These are phyloP conservation scores for Chlorella variabilis DNA, from an alignment of 163 green algal genomes.

Conservation along the genomic window DNA sequence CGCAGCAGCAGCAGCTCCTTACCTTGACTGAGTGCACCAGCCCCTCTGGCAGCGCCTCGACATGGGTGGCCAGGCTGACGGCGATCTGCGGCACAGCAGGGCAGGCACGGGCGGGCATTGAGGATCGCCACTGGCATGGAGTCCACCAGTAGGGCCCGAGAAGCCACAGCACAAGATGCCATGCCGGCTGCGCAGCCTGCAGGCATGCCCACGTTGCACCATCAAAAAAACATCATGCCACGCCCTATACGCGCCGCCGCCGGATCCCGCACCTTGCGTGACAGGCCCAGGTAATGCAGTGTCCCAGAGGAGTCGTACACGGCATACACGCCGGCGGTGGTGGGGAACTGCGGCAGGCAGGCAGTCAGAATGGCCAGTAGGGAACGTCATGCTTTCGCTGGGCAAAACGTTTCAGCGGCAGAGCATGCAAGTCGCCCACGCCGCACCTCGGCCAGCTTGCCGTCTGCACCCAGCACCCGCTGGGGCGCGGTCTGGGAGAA, in stretches of 20 bases:
- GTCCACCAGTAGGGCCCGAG: too few species aligned
- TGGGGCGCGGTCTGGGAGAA: slow-evolving; percentile 17
- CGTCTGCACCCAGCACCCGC: slow-evolving; percentile 4
- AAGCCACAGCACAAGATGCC: too few species aligned
- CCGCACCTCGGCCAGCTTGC: slow-evolving; percentile 19
- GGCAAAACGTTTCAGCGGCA: neutral
- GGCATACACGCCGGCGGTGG: slow-evolving; percentile 81
- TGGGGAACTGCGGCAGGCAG: slow-evolving; percentile 28
- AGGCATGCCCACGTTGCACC: too few species aligned
- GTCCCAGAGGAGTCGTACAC: slow-evolving; percentile 71
- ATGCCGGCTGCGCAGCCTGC: neutral
- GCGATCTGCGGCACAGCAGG: slow-evolving; percentile 11
- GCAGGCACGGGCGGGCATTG: neutral
- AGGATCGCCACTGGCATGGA: too few species aligned
- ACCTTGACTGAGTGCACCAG: slow-evolving; percentile 27
- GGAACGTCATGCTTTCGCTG: neutral
- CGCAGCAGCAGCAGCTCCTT: slow-evolving; percentile 50
- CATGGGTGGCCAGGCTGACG: slow-evolving; percentile 22
- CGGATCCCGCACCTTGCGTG: slow-evolving; percentile 78
- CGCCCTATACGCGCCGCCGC: too few species aligned
- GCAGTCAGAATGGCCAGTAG: neutral
- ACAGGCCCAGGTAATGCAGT: slow-evolving; percentile 88
- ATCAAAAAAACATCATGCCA: too few species aligned
- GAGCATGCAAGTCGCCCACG: too few species aligned
- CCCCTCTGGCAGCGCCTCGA: neutral